Evolutionary conservation across 495 filamentous ascomycete species (phyloP).

Genomic region (Hypoxylon lienhwacheense): DNA sequence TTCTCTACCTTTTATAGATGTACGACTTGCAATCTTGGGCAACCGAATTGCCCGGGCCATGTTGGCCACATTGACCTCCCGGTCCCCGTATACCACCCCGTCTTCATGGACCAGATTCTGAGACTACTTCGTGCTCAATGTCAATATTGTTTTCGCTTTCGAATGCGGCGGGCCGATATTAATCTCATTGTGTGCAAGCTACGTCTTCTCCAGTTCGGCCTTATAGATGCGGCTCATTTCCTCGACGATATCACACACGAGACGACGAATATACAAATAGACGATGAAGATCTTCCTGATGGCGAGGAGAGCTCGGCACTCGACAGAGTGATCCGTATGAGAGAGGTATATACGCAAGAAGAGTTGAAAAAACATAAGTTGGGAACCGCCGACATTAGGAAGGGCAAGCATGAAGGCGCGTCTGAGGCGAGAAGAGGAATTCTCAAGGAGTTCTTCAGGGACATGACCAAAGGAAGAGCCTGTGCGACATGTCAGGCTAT

Average conservation of each 20-base stretch:
- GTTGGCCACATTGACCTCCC: slow-evolving; percentile 93
- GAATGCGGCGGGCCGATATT: slow-evolving; percentile 69
- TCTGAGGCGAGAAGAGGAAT: slow-evolving; percentile 71
- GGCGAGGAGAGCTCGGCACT: slow-evolving; percentile 31
- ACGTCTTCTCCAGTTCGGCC: slow-evolving; percentile 79
- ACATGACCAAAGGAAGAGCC: slow-evolving; percentile 62
- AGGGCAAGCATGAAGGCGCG: slow-evolving; percentile 78
- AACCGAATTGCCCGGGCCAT: slow-evolving; percentile 85
- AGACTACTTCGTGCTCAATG: slow-evolving; percentile 84
- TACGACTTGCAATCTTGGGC: slow-evolving; percentile 81
- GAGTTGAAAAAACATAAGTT: slow-evolving; percentile 59
- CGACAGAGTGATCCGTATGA: slow-evolving; percentile 59
- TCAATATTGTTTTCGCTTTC: slow-evolving; percentile 82
- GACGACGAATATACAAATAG: slow-evolving; percentile 31
- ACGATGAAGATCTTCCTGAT: slow-evolving; percentile 35
- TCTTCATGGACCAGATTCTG: slow-evolving; percentile 88
- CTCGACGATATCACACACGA: slow-evolving; percentile 58
- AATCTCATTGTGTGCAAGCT: slow-evolving; percentile 83
- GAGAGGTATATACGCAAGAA: slow-evolving; percentile 70
- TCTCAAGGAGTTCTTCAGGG: slow-evolving; percentile 77
- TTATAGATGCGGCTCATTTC: slow-evolving; percentile 71
- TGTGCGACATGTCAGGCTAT: slow-evolving; percentile 75
- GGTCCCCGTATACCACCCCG: slow-evolving; percentile 86
- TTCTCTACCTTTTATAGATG: slow-evolving; percentile 59
- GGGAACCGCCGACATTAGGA: slow-evolving; percentile 55